Evolutionary conservation across 163 green algal species (phyloP).

Genomic region (Smithsoniella earleae): DNA sequence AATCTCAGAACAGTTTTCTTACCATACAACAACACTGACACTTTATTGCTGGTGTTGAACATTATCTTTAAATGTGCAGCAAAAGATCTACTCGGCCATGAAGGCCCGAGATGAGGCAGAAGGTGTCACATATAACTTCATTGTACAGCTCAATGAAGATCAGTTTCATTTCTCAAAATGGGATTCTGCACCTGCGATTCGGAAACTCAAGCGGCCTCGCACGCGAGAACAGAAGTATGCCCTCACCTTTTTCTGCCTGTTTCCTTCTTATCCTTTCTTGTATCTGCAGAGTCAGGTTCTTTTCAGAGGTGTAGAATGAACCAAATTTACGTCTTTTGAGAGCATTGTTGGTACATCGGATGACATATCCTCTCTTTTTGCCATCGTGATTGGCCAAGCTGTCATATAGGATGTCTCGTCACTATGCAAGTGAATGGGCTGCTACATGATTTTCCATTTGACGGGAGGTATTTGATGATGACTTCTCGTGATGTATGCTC

Average conservation of each 20-base stretch:
- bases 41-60: neutral
- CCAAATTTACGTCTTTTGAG: no score
- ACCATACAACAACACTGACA: no score
- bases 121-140: neutral
- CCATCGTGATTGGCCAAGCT: no score
- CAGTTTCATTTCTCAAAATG: constrained; percentile 10
- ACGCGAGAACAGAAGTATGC: neutral
- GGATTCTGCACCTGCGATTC: neutral
- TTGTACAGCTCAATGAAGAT: neutral
- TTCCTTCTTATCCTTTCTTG: neutral
- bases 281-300: neutral
- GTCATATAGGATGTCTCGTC: no score
- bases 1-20: no score
- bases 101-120: neutral
- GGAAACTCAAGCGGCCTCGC: constrained; percentile 7
- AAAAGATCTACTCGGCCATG: neutral
- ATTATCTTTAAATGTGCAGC: neutral
- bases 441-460: no score
- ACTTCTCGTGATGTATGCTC: no score
- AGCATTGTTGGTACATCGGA: no score
- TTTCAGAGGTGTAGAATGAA: neutral
- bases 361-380: no score
- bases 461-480: no score
- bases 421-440: no score
- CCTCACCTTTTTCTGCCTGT: neutral